phyloP scores from a whole-genome alignment of 1,139 yeast genomes.

The Saccharomyces pastorianus region DNA sequence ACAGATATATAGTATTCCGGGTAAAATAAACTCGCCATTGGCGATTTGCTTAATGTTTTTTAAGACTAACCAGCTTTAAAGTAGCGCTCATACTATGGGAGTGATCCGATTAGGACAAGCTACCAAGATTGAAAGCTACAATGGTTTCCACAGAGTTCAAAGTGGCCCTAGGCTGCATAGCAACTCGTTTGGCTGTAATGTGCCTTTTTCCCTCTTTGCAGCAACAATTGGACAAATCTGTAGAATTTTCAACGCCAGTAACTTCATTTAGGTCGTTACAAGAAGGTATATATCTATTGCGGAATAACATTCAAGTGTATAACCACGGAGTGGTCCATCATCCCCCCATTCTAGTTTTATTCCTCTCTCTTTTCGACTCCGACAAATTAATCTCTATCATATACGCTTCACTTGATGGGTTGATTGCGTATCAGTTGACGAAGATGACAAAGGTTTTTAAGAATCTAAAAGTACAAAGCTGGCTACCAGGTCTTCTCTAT shows the following conservation, averaged over 20 bases:
- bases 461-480: constrained; percentile 31
- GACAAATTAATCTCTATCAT: constrained; percentile 15
- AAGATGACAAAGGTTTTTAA: constrained; percentile 29
- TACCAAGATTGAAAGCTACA: neutral
- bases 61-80: neutral
- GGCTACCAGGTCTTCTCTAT: constrained; percentile 53
- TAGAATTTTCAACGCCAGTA: constrained; percentile 50
- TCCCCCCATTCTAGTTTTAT: constrained; percentile 58
- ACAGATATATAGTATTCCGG: neutral
- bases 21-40: neutral
- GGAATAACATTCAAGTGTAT: constrained; percentile 59
- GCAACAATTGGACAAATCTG: constrained; percentile 42
- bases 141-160: neutral
- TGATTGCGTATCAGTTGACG: constrained; percentile 33
- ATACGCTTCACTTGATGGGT: constrained; percentile 33
- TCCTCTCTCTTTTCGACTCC: constrained; percentile 37
- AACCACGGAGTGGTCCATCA: constrained; percentile 85
- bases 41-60: neutral
- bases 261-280: constrained; percentile 41
- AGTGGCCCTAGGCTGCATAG: constrained; percentile 1
- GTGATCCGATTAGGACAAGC: neutral
- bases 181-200: constrained; percentile 13
- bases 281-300: constrained; percentile 70
- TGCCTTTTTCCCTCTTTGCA: constrained; percentile 22
- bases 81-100: neutral